Percentiles rank a stretch among this genome's conserved stretches.
Evolutionary conservation across 139 green algal genomes (phyloP).

Genomic region (Spirogloea muscicola): DNA sequence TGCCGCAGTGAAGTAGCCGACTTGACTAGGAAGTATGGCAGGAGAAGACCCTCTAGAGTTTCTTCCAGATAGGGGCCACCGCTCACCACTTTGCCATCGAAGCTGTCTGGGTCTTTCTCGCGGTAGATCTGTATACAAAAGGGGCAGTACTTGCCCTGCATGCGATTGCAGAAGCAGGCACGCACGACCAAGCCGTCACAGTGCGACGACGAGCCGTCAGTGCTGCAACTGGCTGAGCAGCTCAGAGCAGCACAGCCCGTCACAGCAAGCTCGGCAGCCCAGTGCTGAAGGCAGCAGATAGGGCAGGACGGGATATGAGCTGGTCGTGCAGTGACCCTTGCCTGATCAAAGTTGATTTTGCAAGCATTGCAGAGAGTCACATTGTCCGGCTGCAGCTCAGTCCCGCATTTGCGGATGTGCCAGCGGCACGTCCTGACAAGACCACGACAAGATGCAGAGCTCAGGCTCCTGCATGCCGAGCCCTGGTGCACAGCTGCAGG

Average conservation of each 20-base stretch:
- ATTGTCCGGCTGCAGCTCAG: slow-evolving; percentile 18
- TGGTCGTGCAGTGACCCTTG: no score
- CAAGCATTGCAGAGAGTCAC: slow-evolving; percentile 42
- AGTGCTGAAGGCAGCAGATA: no score
- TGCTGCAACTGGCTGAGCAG: no score
- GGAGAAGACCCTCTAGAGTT: not conserved
- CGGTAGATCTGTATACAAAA: slow-evolving; percentile 28
- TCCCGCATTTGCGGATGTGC: slow-evolving; percentile 34
- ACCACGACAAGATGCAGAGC: not conserved
- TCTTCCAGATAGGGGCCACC: not conserved
- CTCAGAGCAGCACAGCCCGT: no score
- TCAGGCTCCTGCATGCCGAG: not conserved
- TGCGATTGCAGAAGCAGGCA: no score
- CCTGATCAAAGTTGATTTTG: slow-evolving; percentile 43
- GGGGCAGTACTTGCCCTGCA: slow-evolving; percentile 20
- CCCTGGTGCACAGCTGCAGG: no score
- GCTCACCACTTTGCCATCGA: slow-evolving; percentile 13
- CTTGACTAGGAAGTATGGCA: no score
- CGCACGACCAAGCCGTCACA: not conserved
- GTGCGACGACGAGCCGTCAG: no score
- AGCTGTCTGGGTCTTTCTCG: slow-evolving; percentile 19
- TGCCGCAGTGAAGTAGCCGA: not conserved
- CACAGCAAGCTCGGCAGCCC: no score
- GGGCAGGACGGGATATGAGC: no score
- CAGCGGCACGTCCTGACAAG: slow-evolving; percentile 24